Percentiles rank a stretch among this genome's conserved stretches.
Evolutionary conservation across 1,139 yeast genomes (phyloP).

Genomic region (Yamadazyma taylorii): DNA sequence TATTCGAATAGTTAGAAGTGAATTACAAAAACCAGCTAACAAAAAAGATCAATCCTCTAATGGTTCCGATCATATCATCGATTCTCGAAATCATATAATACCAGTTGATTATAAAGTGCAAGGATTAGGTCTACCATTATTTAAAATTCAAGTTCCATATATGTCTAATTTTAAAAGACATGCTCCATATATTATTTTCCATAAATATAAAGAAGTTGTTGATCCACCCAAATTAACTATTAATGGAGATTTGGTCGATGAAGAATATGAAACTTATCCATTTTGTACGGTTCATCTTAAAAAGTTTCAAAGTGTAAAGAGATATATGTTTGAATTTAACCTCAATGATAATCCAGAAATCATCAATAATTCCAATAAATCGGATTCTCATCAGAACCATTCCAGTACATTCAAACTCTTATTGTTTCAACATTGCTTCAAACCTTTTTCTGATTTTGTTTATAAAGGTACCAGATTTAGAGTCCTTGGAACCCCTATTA

Average conservation of each 20-base stretch:
- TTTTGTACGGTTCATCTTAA: constrained; percentile 37
- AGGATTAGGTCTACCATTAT: constrained; percentile 41
- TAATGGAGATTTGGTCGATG: constrained; percentile 13
- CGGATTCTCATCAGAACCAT: neutral
- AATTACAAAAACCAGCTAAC: constrained; percentile 8
- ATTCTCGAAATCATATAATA: constrained; percentile 32
- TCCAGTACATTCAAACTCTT: constrained; percentile 24
- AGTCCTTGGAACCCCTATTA: constrained; percentile 37
- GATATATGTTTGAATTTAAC: constrained; percentile 32
- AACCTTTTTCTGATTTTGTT: constrained; percentile 43
- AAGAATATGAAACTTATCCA: constrained; percentile 32
- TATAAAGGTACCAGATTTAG: constrained; percentile 41
- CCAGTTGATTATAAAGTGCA: constrained; percentile 32
- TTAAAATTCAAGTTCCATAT: constrained; percentile 37
- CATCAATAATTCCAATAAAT: constrained; percentile 2
- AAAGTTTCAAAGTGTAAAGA: constrained; percentile 26
- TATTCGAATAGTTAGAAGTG: constrained; percentile 16
- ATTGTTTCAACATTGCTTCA: constrained; percentile 36
- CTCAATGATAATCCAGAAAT: constrained; percentile 14
- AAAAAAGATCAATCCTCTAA: constrained; percentile 3
- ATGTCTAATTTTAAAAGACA: constrained; percentile 38
- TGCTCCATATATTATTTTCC: constrained; percentile 36
- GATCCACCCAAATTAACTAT: constrained; percentile 20
- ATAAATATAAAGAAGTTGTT: constrained; percentile 34
- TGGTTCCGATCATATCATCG: constrained; percentile 19